Percentiles rank a stretch among this genome's conserved stretches.
Conservation (phyloP, 306 rosid genomes). For the Prunus dulcis region DNA sequence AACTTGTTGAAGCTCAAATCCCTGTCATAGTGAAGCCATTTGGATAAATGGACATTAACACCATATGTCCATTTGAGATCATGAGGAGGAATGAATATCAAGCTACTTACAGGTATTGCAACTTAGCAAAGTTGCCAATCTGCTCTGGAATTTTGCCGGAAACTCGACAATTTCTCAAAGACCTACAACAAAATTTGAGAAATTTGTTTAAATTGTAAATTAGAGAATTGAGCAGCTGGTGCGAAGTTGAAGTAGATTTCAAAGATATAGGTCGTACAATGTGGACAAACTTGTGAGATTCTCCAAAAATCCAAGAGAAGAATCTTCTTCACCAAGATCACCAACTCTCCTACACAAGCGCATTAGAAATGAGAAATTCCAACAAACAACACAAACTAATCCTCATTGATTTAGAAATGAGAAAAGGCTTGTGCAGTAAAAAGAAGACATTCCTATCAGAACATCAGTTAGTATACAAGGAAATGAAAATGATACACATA, state of each 20-base stretch:
- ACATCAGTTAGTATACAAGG: neutral
- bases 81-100: neutral
- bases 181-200: constrained; percentile 10
- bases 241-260: neutral
- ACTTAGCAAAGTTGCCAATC: constrained; percentile 23
- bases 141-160: constrained; percentile 28
- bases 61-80: neutral
- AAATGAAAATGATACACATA: neutral
- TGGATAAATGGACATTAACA: neutral
- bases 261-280: constrained; percentile 23
- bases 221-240: neutral
- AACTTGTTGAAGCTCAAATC: constrained; percentile 41
- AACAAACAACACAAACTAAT: neutral
- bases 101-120: constrained; percentile 28
- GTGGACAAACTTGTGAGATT: constrained; percentile 33
- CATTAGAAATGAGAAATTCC: neutral
- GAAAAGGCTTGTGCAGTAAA: neutral
- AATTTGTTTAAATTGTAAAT: neutral
- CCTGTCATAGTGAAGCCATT: constrained; percentile 11
- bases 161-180: constrained; percentile 28
- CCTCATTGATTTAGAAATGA: neutral
- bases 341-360: constrained; percentile 32
- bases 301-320: constrained; percentile 31
- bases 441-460: neutral
- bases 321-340: constrained; percentile 31